Percentiles rank a stretch among this genome's conserved stretches.
phyloP scores from a whole-genome alignment of 805 yeast genomes.

The Grigorovia transvaalensis region DNA sequence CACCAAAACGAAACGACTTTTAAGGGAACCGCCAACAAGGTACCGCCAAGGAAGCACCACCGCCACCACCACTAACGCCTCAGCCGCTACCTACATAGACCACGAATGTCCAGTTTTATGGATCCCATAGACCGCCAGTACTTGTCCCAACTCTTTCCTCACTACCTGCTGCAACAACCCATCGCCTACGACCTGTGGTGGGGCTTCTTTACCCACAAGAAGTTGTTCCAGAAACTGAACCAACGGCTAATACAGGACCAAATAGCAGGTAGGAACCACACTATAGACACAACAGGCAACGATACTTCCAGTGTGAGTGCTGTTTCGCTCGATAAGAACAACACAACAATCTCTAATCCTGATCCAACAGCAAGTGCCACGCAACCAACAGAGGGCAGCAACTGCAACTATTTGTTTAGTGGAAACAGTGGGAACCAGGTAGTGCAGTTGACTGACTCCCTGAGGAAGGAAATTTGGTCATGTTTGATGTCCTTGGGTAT shows the following conservation, averaged over 20 bases:
- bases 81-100: background rate
- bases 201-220: conserved; percentile 18
- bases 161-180: conserved; percentile 26
- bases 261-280: background rate
- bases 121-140: conserved; percentile 21
- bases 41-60: background rate
- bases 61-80: background rate
- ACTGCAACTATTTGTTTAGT: background rate
- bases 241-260: background rate
- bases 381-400: background rate
- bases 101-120: conserved; percentile 14
- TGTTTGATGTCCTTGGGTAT: conserved; percentile 24
- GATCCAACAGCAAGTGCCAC: background rate
- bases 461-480: conserved; percentile 26
- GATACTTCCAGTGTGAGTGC: no score
- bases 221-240: conserved; percentile 12
- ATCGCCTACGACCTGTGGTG: conserved; percentile 22
- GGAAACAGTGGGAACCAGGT: background rate
- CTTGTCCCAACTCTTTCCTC: conserved; percentile 21
- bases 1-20: background rate
- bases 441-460: conserved; percentile 1
- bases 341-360: no score
- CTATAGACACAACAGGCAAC: background rate
- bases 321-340: no score
- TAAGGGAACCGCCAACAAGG: background rate